Evolutionary conservation across 306 rosid genomes (phyloP), one percentile per base, ranked within the genome.

Genomic region (Pyrus pyrifolia): DNA sequence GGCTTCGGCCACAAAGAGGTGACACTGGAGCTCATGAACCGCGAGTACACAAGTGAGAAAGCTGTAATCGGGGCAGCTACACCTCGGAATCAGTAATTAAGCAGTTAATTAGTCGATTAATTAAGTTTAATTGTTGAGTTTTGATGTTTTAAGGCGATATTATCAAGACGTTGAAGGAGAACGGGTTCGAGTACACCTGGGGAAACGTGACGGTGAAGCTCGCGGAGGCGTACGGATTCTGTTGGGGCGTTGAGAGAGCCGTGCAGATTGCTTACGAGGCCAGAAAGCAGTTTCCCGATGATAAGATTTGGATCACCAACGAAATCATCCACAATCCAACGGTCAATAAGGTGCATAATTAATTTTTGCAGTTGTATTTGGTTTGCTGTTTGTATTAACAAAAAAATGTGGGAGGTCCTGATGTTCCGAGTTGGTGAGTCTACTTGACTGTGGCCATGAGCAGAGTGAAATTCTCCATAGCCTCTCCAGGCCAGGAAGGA

Each of bases 241-340:
- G 99, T 70, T 92, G 98, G 99, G 99, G 98, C 12, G 99, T 96
- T 7, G 99, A 96, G 83, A 86, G 99, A 68, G 97, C 98, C 45
- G 96, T 96, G n/a, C 99, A 90, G 82, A 96, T 96, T 76, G 99
- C 99, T 15, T 96, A 96, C 58, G 99, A 96, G 79, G 99, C 99
- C 4, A 88, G 99, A 78, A 92, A 92, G 77, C 99, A 96, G 80
- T 96, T 89, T 77, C 97, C 99, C 7, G 79, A 82, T 13, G 98
- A 92, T 74, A 91, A 74, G 51, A 82, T 96, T 30, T 96, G 99
- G 99, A 42, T 95, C 40, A 95, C 99, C 79, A 95, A 95, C 78
- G 99, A 95, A 69, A 92, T 95, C 81, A 95, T 95, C 78, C 99
- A 95, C 83, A 95, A 95, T 72, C 99, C 99, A 19, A 90, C 98